Percentiles rank a stretch among this genome's conserved stretches.
These are phyloP conservation scores for Pestalotiopsis sp. DNA, from an alignment of 2,329 filamentous ascomycete genomes.

Conservation along the genomic window DNA sequence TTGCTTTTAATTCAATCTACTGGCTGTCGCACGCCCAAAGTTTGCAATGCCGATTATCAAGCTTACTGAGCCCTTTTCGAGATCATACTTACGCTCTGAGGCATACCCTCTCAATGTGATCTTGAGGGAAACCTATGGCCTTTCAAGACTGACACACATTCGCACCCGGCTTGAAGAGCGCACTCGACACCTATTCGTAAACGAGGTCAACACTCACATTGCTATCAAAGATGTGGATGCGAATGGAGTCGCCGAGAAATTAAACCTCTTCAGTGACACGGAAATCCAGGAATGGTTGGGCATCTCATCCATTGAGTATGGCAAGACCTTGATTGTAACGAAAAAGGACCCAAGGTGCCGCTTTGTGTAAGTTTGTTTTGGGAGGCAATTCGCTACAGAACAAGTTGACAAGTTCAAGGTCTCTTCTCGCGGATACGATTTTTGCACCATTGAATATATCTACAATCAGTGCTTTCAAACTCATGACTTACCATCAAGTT, in stretches of 20 bases:
- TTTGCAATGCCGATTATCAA: not conserved
- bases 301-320: not conserved
- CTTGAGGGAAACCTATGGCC: not conserved
- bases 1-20: no score
- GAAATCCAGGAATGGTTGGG: not conserved
- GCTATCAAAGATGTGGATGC: not conserved
- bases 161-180: not conserved
- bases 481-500: conserved; percentile 7
- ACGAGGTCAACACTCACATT: not conserved
- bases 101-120: not conserved
- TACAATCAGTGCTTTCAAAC: not conserved
- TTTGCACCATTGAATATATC: not conserved
- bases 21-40: not conserved
- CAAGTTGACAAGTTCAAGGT: not conserved
- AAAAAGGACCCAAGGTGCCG: not conserved
- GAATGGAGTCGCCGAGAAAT: not conserved
- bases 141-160: not conserved
- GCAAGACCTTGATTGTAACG: not conserved
- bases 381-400: no score
- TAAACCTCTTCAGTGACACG: not conserved
- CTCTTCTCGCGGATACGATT: not conserved
- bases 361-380: not conserved
- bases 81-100: not conserved
- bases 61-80: not conserved
- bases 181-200: not conserved